Base-by-base conservation (phyloP, 164 flowering plant genomes). In the grape (Vitis vinifera) region DNA sequence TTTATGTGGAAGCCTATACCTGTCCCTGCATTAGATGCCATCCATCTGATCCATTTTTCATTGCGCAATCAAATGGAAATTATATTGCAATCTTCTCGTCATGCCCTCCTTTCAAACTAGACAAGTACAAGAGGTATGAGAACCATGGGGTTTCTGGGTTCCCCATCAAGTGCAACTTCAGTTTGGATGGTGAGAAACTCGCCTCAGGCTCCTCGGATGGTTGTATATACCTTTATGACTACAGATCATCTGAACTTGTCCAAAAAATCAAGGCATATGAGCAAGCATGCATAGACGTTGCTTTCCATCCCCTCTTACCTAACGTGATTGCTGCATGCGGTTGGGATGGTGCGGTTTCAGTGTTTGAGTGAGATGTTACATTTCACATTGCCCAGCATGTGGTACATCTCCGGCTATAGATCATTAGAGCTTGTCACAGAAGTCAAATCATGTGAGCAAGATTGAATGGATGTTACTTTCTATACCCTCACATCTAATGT, bases 71-170 rank as follows among this genome's bases (percentile, higher is more conserved):
- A 52, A 85, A 91, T 80, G 99, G 93, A 37, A 90, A 91, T 68
- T 93, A 96, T 69, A 85, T 90, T 50, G 98, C 97, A 2, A 86
- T 91, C 15, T 91, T 93, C 79, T 91, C 95, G 12, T 73, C 91
- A 17, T 84, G 9, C 31, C 87, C 89, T 1, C 98, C 98, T 56
- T 96, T 87, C 78, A 88, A 72, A 80, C 82, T 96, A 10, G 91
- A 93, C 87, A 93, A 87, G 82, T 93, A 82, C 83, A 90, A 78
- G 78, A 85, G 97, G 72, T 90, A 82, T 44, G 98, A 90, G 74
- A 73, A 84, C 71, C 97, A 96, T 74, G 91, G 91, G n/a, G 97
- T 93, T 2, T 88, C 87, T 51, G 99, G 99, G n/a, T 93, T 96
- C 71, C 91, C 99, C 44, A 76, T 96, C 55, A 93, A 88, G 78